Base-by-base conservation (phyloP, 1,284 basidiomycete genomes). In the Serendipita sp. region DNA sequence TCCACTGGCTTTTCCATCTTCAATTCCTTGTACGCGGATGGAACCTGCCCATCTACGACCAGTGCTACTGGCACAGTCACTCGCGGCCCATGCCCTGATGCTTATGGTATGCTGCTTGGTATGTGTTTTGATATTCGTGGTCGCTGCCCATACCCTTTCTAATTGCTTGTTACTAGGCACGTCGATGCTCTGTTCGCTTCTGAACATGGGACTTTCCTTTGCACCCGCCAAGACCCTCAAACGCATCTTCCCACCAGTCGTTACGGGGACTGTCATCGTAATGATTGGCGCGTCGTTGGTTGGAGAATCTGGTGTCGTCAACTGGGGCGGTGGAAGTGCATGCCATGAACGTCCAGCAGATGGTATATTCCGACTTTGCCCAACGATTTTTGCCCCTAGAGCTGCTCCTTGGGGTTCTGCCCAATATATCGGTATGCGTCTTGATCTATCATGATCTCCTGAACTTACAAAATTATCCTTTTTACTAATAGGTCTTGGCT, bases 261-360 rank as follows among this genome's bases (percentile, higher is more conserved):
- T 93, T 3, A 91, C 88, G 0, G 87, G 83, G 47, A 85, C 84
- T 3, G 85, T 88, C 55, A 81, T 88, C 66, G 74, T 89, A 13
- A 75, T 89, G 75, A 91, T 93, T 64, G 88, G 91, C 2, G 82
- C 84, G 0, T 84, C 82, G 0, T 79, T 91, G 41, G 78, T 92
- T 63, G 87, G 88, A 34, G 74, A 77, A 1, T 86, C 84, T 6
- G 91, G 90, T 0, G 82, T 88, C 35, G 78, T 80, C 5, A 84
- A 91, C 72, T 93, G 91, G 88, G 90, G 85, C 26, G 90, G 90
- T 55, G 88, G 89, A 5, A 82, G 84, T 4, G 78, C 79, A 64
- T 91, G 88, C 70, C 72, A 77, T 61, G 65, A 68, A 0, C 77
- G 82, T 15, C 86, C 87, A 0, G 74, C 75, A 2, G 80, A 77